Percentiles rank a stretch among this genome's conserved stretches.
Evolutionary conservation across 2,329 filamentous ascomycete species (phyloP).

Genomic region (Nigrospora oryzae): DNA sequence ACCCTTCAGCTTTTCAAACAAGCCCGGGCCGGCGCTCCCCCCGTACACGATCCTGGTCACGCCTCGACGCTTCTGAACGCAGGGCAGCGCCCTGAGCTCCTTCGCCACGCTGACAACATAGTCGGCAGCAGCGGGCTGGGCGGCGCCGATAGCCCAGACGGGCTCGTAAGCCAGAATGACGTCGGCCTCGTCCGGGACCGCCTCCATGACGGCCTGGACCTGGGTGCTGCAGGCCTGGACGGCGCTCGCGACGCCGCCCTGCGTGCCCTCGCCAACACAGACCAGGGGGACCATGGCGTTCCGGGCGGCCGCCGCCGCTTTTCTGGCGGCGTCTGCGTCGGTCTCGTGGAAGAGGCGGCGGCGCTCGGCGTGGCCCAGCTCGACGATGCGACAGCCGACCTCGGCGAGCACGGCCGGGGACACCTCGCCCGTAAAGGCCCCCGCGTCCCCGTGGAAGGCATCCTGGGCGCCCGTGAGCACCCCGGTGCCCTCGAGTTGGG

Average conservation of each 20-base stretch:
- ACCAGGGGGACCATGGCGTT: conserved; percentile 71
- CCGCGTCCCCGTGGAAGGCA: conserved; percentile 58
- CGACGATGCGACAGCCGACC: conserved; percentile 63
- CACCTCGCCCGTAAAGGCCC: conserved; percentile 72
- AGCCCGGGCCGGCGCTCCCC: conserved; percentile 71
- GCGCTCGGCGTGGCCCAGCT: conserved; percentile 76
- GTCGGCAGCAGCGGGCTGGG: conserved; percentile 60
- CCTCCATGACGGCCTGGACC: conserved; percentile 53
- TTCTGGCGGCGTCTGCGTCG: conserved; percentile 57
- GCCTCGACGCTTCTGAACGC: conserved; percentile 42
- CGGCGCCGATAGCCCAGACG: conserved; percentile 79
- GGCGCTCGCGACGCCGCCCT: conserved; percentile 43
- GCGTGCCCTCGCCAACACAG: conserved; percentile 66
- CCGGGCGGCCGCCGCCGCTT: conserved; percentile 58
- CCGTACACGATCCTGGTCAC: conserved; percentile 69
- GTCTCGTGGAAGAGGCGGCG: conserved; percentile 65
- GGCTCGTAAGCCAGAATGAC: conserved; percentile 80
- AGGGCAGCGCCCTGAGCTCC: conserved; percentile 47
- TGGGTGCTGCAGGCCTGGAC: conserved; percentile 59
- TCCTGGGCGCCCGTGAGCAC: conserved; percentile 70
- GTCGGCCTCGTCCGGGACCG: conserved; percentile 53
- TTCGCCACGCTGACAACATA: conserved; percentile 66
- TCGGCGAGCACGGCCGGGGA: conserved; percentile 60
- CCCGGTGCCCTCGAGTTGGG: conserved; percentile 32
- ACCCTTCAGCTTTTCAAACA: conserved; percentile 58